Percentiles rank a stretch among this genome's conserved stretches.
Conservation (phyloP, 345 rosid species). For the Adansonia digitata region DNA sequence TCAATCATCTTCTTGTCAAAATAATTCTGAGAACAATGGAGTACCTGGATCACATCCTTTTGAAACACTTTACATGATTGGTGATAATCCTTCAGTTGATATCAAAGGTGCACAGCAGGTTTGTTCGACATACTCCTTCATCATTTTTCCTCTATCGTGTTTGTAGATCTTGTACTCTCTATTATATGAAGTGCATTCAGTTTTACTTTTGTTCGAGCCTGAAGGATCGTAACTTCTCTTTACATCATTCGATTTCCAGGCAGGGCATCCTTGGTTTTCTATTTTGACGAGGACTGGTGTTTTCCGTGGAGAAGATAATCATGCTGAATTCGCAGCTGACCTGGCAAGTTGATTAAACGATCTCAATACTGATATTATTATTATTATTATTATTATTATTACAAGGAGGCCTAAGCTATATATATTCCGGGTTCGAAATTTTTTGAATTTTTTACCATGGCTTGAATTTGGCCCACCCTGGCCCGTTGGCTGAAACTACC, state of each 20-base stretch:
- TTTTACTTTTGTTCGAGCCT: neutral
- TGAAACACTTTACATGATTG: constrained; percentile 41
- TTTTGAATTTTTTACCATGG: no score
- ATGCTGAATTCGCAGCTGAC: constrained; percentile 38
- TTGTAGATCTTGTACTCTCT: neutral
- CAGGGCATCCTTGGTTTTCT: constrained; percentile 47
- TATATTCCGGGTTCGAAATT: no score
- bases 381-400: no score
- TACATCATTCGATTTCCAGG: constrained; percentile 21
- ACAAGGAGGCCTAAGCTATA: no score
- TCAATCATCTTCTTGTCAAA: constrained; percentile 7
- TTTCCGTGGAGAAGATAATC: constrained; percentile 31
- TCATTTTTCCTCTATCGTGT: neutral
- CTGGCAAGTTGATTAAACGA: constrained; percentile 26
- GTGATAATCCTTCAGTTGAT: constrained; percentile 45
- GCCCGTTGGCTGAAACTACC: no score
- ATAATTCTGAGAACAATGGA: constrained; percentile 11
- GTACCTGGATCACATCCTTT: constrained; percentile 15
- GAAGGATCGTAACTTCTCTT: neutral
- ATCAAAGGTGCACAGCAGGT: constrained; percentile 36
- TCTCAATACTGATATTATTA: neutral
- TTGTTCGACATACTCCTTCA: neutral
- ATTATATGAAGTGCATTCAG: neutral
- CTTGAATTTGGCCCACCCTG: no score
- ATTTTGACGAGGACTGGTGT: constrained; percentile 46